These are phyloP conservation scores for Jimgerdemannia lactiflua DNA, from an alignment of 192 early-diverging fungal genomes.

Conservation along the genomic window DNA sequence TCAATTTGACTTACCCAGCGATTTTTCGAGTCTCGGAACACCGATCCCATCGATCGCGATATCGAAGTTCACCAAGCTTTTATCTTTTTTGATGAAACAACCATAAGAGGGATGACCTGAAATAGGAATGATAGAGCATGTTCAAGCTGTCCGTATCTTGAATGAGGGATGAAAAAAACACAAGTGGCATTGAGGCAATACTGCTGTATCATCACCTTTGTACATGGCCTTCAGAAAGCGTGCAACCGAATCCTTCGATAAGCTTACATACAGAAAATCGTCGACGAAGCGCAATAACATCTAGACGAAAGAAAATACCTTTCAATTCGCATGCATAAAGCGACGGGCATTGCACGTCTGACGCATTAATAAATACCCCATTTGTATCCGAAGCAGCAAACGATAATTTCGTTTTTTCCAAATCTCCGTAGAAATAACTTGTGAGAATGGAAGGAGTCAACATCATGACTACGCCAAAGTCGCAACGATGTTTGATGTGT, in stretches of 20 bases:
- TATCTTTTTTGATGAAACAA: slow-evolving; percentile 68
- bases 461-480: too few relatives aligned
- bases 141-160: slow-evolving; percentile 3
- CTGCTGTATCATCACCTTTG: slow-evolving; percentile 31
- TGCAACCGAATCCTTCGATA: slow-evolving; percentile 38
- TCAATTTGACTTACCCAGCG: background rate
- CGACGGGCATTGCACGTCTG: background rate
- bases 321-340: background rate
- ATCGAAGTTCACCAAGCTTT: slow-evolving; percentile 81
- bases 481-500: too few relatives aligned
- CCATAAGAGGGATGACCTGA: slow-evolving; percentile 64
- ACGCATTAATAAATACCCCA: slow-evolving; percentile 22
- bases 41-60: slow-evolving; percentile 28
- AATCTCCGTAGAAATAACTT: slow-evolving; percentile 75
- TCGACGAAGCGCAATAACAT: slow-evolving; percentile 77
- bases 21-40: slow-evolving; percentile 14
- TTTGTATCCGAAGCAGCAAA: slow-evolving; percentile 42
- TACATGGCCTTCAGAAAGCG: slow-evolving; percentile 59
- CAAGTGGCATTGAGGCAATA: background rate
- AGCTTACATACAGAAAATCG: slow-evolving; percentile 81
- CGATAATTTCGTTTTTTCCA: slow-evolving; percentile 58
- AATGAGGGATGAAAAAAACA: background rate
- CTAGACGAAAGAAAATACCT: slow-evolving; percentile 13
- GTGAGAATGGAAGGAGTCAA: too few relatives aligned
- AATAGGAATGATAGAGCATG: slow-evolving; percentile 1